Evolutionary conservation across 2,329 filamentous ascomycete genomes (phyloP).

Genomic region (Pseudocercospora cruenta): DNA sequence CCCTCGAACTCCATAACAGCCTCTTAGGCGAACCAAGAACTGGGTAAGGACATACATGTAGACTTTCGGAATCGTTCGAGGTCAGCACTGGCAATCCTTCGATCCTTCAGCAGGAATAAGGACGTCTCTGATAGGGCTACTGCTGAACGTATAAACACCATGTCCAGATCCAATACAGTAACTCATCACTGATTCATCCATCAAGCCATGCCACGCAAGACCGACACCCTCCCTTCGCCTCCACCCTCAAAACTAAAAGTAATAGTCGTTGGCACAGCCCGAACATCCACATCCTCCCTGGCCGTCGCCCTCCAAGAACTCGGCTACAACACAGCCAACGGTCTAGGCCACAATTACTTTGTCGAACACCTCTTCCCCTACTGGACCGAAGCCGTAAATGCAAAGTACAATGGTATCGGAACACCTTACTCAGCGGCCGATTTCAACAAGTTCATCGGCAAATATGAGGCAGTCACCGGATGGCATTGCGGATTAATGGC

Average conservation of each 20-base stretch:
- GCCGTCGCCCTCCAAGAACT: neutral
- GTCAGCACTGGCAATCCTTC: neutral
- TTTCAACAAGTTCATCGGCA: neutral
- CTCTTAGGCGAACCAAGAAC: too few species aligned
- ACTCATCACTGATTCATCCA: neutral
- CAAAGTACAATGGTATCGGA: neutral
- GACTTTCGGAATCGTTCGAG: neutral
- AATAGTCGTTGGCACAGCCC: neutral
- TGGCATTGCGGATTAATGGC: slow-evolving; percentile 15
- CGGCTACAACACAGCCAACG: slow-evolving; percentile 3
- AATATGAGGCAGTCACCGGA: neutral
- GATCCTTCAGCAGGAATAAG: neutral
- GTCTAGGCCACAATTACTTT: slow-evolving; percentile 3
- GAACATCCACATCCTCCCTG: neutral
- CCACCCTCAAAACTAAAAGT: neutral
- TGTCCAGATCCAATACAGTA: neutral
- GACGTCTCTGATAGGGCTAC: neutral
- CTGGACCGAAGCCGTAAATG: neutral
- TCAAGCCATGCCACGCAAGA: neutral
- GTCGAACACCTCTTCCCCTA: slow-evolving; percentile 2
- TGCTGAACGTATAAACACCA: neutral
- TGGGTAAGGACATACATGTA: neutral
- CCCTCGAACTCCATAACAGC: too few species aligned
- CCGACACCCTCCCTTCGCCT: neutral
- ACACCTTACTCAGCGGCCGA: neutral